Percentiles rank a stretch among this genome's conserved stretches.
These are phyloP conservation scores for Ascodesmis nigricans DNA, from an alignment of 495 filamentous ascomycete species.

Conservation along the genomic window DNA sequence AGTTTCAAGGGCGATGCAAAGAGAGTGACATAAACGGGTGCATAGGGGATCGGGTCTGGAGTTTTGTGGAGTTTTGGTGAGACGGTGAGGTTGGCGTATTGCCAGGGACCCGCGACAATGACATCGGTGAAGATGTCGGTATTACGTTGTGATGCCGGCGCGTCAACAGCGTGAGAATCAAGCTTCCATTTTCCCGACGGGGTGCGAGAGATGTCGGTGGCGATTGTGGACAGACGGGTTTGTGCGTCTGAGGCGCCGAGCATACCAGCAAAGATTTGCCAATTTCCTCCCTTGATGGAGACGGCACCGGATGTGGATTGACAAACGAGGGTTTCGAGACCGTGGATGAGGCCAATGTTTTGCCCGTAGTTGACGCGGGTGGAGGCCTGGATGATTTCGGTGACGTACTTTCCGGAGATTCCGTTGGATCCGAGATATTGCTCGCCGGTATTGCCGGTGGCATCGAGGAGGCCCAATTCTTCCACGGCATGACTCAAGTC, in stretches of 20 bases:
- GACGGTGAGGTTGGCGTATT: constrained; percentile 46
- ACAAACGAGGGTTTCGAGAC: constrained; percentile 76
- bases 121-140: constrained; percentile 47
- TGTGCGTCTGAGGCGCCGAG: constrained; percentile 37
- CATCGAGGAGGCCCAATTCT: constrained; percentile 39
- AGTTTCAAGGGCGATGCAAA: constrained; percentile 55
- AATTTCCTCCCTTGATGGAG: constrained; percentile 68
- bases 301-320: constrained; percentile 78
- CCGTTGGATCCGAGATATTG: constrained; percentile 47
- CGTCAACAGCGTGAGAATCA: too few relatives aligned
- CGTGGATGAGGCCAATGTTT: constrained; percentile 67
- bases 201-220: constrained; percentile 43
- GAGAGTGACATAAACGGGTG: constrained; percentile 65
- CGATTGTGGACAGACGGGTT: constrained; percentile 46
- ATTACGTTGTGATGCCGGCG: too few relatives aligned
- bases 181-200: too few relatives aligned
- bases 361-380: constrained; percentile 93
- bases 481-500: constrained; percentile 45
- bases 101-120: constrained; percentile 54
- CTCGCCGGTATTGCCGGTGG: constrained; percentile 46
- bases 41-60: constrained; percentile 60
- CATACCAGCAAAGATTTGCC: constrained; percentile 81
- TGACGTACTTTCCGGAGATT: constrained; percentile 42
- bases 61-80: constrained; percentile 29
- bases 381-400: constrained; percentile 75